Evolutionary conservation across 2,329 filamentous ascomycete species (phyloP), one percentile per base, ranked within the genome.

Genomic region (Verticillium tricorpus): DNA sequence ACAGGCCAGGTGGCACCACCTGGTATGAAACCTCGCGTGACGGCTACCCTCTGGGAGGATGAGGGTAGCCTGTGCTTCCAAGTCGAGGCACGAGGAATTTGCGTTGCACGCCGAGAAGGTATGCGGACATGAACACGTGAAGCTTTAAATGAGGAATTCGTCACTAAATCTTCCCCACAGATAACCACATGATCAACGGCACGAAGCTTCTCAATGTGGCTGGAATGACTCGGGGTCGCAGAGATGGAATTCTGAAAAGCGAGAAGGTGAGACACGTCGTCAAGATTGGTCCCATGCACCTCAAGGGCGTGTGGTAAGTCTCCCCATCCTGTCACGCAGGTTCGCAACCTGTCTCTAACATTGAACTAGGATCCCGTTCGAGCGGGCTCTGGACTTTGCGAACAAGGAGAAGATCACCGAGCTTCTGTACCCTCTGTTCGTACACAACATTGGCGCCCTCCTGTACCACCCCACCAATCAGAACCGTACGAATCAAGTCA

Each of bases 341-440:
- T 50, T 50, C n/a, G 8, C 45, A 8, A 35, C 14, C 22, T 6
- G 25, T 3, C 22, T 8, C 63, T 64, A 50, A 65, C 32, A 14
- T 6, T 52, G n/a, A 8, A n/a, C 28, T 69, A 97, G 93, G 93
- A 99, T 99, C 71, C 95, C 95, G 2, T 98, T 96, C 70, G 95
- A 98, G 69, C 89, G 95, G 67, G 95, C 95, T n/a, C 80, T 99
- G 60, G 95, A 98, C 70, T 98, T 99, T 74, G 95, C 95, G 67
- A 99, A 99, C 81, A 98, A 97, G 83, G 95, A 99, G 77, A 98
- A 98, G 80, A 99, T 98, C 66, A 98, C 95, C 0, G 94, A 98
- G 77, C 81, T 93, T 57, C 80, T 98, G 60, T 99, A 98, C 75
- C 95, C 95, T 59, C 82, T 99, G 57, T 99, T 99, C 74, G 95